A percentile compares a stretch with the other conserved stretches of the same genome.
Conservation (phyloP, 805 yeast genomes). For the Schwanniomyces occidentalis region DNA sequence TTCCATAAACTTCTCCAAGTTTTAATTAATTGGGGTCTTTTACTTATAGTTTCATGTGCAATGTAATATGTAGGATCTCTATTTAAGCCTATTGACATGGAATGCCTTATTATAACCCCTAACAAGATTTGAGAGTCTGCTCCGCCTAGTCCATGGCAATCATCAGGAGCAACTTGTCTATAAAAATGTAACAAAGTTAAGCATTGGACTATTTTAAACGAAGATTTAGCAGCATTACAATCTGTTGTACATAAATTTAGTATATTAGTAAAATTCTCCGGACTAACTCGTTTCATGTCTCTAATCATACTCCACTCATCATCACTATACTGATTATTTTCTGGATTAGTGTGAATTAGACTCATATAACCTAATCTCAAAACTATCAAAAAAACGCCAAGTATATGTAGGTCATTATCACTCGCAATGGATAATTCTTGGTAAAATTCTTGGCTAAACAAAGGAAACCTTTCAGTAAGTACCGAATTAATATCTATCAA, state of each 20-base stretch:
- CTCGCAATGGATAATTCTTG: slow-evolving; percentile 22
- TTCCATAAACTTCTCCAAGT: slow-evolving; percentile 42
- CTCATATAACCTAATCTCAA: slow-evolving; percentile 40
- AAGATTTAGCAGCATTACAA: slow-evolving; percentile 28
- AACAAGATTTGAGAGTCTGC: slow-evolving; percentile 39
- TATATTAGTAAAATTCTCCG: slow-evolving; percentile 28
- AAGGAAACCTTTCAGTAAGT: slow-evolving; percentile 23
- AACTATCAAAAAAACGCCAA: slow-evolving; percentile 31
- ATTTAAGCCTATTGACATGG: slow-evolving; percentile 40
- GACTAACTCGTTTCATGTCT: slow-evolving; percentile 30
- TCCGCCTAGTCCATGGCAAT: slow-evolving; percentile 42
- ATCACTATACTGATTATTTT: slow-evolving; percentile 23
- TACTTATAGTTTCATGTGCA: slow-evolving; percentile 30
- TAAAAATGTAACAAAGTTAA: slow-evolving; percentile 34
- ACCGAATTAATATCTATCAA: slow-evolving; percentile 24
- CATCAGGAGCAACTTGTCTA: slow-evolving; percentile 40
- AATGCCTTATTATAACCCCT: slow-evolving; percentile 38
- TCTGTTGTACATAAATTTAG: slow-evolving; percentile 37
- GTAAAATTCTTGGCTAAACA: slow-evolving; percentile 16
- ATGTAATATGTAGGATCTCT: slow-evolving; percentile 37
- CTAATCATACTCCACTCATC: slow-evolving; percentile 27
- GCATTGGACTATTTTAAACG: slow-evolving; percentile 36
- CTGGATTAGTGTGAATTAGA: slow-evolving; percentile 34
- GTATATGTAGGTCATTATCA: slow-evolving; percentile 30
- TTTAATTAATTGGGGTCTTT: slow-evolving; percentile 22